A percentile compares a stretch with the other conserved stretches of the same genome.
Conservation (phyloP, 192 early-diverging fungal genomes). For the Coemansia sp. region DNA sequence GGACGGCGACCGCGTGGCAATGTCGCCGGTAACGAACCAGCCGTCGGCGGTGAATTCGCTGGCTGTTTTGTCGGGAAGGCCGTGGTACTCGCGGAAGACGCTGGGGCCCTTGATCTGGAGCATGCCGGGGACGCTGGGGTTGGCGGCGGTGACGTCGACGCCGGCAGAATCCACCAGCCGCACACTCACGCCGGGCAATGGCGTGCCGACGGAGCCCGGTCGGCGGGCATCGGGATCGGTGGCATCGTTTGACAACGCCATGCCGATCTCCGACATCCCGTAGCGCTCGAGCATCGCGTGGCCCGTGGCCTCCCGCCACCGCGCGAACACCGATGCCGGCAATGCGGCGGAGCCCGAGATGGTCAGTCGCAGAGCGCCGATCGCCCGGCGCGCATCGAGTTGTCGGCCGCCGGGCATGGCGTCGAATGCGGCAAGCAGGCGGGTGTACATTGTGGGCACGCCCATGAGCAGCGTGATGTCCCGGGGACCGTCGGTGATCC, state of each 20-base stretch:
- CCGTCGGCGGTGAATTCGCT: conserved; percentile 72
- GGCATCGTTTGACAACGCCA: conserved; percentile 72
- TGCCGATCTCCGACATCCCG: conserved; percentile 90
- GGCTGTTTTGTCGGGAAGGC: conserved; percentile 65
- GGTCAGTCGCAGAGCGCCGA: conserved; percentile 72
- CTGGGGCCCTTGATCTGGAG: conserved; percentile 73
- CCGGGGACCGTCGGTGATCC: conserved; percentile 58
- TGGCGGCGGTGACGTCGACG: conserved; percentile 53
- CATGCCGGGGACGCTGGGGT: conserved; percentile 61
- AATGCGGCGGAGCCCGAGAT: conserved; percentile 77
- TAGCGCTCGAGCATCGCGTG: conserved; percentile 81
- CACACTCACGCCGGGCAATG: conserved; percentile 68
- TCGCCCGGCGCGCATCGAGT: conserved; percentile 47
- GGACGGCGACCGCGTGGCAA: conserved; percentile 57
- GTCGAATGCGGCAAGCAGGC: conserved; percentile 63
- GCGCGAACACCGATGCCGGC: conserved; percentile 65
- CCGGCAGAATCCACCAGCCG: conserved; percentile 57
- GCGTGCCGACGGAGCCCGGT: conserved; percentile 70
- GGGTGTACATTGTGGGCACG: conserved; percentile 86
- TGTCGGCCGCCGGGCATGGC: conserved; percentile 46
- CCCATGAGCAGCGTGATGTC: conserved; percentile 81
- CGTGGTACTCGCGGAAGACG: conserved; percentile 80
- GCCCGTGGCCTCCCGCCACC: conserved; percentile 73
- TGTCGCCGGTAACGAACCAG: conserved; percentile 85
- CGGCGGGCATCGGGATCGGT: conserved; percentile 22